These are phyloP conservation scores for Phlebiopsis gigantea DNA, from an alignment of 768 basidiomycete genomes.

Conservation along the genomic window DNA sequence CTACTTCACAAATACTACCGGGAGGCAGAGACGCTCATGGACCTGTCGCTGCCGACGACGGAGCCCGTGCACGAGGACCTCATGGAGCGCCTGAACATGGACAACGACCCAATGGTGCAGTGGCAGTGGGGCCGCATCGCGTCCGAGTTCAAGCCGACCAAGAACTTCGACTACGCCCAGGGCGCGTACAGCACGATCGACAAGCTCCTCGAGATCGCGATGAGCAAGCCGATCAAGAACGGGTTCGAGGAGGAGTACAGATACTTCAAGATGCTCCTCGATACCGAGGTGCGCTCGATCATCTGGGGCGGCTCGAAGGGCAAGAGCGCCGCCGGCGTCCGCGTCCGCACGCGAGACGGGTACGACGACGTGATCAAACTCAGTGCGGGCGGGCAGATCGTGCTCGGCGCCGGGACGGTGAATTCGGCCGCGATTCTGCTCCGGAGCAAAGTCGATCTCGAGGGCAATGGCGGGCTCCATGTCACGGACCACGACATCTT, in stretches of 20 bases:
- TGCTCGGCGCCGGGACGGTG: background rate
- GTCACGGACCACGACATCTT: constrained; percentile 26
- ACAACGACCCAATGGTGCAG: background rate
- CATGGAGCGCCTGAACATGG: background rate
- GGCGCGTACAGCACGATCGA: constrained; percentile 25
- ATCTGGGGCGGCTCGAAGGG: background rate
- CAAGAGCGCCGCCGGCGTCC: background rate
- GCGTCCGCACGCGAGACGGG: background rate
- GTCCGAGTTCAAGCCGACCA: constrained; percentile 19
- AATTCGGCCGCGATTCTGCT: constrained; percentile 14
- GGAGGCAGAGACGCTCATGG: background rate
- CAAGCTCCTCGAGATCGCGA: constrained; percentile 24
- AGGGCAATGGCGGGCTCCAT: constrained; percentile 10
- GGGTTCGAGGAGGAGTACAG: constrained; percentile 9
- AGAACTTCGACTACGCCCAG: constrained; percentile 23
- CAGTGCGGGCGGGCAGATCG: background rate
- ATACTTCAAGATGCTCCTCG: constrained; percentile 19
- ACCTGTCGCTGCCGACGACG: background rate
- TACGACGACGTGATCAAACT: background rate
- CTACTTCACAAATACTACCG: background rate
- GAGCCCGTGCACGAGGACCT: background rate
- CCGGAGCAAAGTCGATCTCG: constrained; percentile 13
- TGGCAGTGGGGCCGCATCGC: constrained; percentile 27
- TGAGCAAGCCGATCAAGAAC: constrained; percentile 17
- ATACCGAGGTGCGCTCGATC: constrained; percentile 4